Base-by-base conservation (phyloP, 2,329 filamentous ascomycete species). In the Colletotrichum zoysiae region DNA sequence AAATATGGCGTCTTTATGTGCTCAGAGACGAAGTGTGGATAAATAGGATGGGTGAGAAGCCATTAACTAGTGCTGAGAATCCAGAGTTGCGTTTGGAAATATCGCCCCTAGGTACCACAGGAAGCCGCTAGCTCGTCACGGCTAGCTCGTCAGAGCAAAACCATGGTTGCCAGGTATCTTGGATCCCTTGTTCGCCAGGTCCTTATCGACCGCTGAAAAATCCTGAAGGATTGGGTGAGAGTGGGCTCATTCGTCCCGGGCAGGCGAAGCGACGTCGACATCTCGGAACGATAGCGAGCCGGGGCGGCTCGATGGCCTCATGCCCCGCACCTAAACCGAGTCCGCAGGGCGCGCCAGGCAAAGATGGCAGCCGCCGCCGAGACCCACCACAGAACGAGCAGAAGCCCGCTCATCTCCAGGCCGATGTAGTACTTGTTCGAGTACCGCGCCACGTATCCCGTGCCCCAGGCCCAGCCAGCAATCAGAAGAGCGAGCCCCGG, bases 371-470 rank as follows among this genome's bases (percentile, higher is more conserved):
- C 65, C 48, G 69, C 74, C 6, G 61, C 55, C 3, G 23, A 42
- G 12, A 74, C 62, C 59, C 77, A 72, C 18, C 73, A 76, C 18
- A 74, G 14, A 3, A 79, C 80, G 1, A 82, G 44, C 67, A 79
- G 76, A 72, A 83, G 69, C 6, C 80, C 81, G 69, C 79, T 79
- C 73, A 82, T 75, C 78, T 84, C 79, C 26, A 83, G 74, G 56
- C 79, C 76, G 7, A 85, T 77, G 70, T 81, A 84, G 64, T 84
- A 80, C 48, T 75, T 77, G 53, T 81, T 81, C 40, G 82, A 80
- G 66, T 80, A 79, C 50, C 75, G 74, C 18, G 82, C 75, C 35
- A 83, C 33, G 23, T 77, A 73, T 44, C 59, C 75, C 62, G 77
- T 78, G 1, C 11, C 57, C 74, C 66, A 70, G 59, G 2, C 74